Evolutionary conservation across 2,329 filamentous ascomycete genomes (phyloP), one percentile per base, ranked within the genome.

Genomic region (Colletotrichum aenigma): DNA sequence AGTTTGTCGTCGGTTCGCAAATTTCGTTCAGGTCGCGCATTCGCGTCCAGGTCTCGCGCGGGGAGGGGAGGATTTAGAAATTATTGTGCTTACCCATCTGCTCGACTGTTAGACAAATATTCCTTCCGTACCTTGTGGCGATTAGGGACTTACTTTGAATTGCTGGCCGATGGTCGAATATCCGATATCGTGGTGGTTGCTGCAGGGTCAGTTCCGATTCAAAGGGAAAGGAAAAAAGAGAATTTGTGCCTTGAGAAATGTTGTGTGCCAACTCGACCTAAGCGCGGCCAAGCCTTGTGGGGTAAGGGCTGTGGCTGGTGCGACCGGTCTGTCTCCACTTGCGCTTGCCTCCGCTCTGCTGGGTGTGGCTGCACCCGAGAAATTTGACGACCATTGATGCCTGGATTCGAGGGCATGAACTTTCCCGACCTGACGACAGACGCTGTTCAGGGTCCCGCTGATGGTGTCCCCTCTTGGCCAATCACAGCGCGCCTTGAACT

Each of bases 31-130:
- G 15, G 8, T 62, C 36, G 67, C 67, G 65, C 55, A 62, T 21
- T 73, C 52, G 65, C 36, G 70, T 61, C 66, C 71, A 69, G 26
- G 58, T 60, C 60, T 38, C 43, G 34, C 13, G 43, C 32, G 48
- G 56, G 28, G 38, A 34, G 28, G 56, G 28, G 32, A 34, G 30
- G 56, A 60, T 62, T 18, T 3, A 79, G 75, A 75, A 74, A 76
- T 76, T 83, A 77, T 76, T 74, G 38, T 80, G 83, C 90, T 92
- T 92, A 92, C 91, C 90, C 91, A 92, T 92, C 90, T 92, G 84
- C 78, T 78, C 78, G 72, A 56, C 77, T 79, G 84, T 89, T 83
- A 89, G 87, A 82, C 79, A 70, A 75, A 32, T 34, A 64, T 62
- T 76, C 24, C 64, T 64, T 24, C 34, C 48, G 65, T 56, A 13